These are phyloP conservation scores for Porcisia hertigi DNA, from an alignment of 208 protist species.

Conservation along the genomic window DNA sequence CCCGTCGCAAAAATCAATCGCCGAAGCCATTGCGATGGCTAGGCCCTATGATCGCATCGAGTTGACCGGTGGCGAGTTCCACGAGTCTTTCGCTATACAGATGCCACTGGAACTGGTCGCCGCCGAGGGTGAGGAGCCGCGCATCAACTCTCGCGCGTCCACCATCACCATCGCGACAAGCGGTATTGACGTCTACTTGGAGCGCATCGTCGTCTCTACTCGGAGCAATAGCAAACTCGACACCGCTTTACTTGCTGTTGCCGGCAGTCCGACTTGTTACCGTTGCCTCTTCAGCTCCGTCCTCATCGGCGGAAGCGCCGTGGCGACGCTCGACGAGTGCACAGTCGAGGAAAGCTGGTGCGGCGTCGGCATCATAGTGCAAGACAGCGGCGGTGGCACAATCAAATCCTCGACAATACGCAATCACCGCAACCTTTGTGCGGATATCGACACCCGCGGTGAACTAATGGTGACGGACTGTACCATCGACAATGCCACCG, in stretches of 20 bases:
- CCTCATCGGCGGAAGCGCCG: slow-evolving; percentile 57
- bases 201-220: slow-evolving; percentile 61
- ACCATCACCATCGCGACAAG: slow-evolving; percentile 65
- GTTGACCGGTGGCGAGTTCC: slow-evolving; percentile 80
- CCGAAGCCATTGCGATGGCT: slow-evolving; percentile 61
- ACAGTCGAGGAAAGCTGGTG: slow-evolving; percentile 70
- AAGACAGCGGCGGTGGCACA: slow-evolving; percentile 56
- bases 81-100: slow-evolving; percentile 65
- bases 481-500: slow-evolving; percentile 57
- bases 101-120: slow-evolving; percentile 84
- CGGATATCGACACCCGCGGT: slow-evolving; percentile 79
- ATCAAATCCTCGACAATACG: slow-evolving; percentile 59
- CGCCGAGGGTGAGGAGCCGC: slow-evolving; percentile 81
- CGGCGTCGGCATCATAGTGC: slow-evolving; percentile 70
- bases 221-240: slow-evolving; percentile 66
- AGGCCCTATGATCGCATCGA: slow-evolving; percentile 89
- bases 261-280: slow-evolving; percentile 61
- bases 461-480: slow-evolving; percentile 57
- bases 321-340: slow-evolving; percentile 53
- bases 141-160: slow-evolving; percentile 62
- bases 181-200: slow-evolving; percentile 68
- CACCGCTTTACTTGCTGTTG: slow-evolving; percentile 49
- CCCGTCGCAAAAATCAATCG: slow-evolving; percentile 54
- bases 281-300: slow-evolving; percentile 70
- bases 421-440: slow-evolving; percentile 54